These are phyloP conservation scores for Acanthamoeba culbertsoni DNA, from an alignment of 208 protist genomes.

Conservation along the genomic window DNA sequence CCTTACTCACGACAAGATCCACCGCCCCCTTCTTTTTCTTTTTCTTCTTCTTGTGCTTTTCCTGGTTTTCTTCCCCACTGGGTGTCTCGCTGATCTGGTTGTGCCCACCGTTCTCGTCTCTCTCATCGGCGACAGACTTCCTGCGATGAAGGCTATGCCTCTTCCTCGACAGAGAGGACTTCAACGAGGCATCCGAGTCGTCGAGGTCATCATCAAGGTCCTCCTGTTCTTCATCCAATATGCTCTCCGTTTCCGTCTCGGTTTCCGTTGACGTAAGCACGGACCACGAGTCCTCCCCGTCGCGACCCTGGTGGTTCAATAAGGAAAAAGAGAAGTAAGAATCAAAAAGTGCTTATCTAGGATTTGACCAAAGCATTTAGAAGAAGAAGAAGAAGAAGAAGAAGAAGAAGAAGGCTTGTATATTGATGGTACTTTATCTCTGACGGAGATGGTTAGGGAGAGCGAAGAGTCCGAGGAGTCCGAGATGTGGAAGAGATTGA, in stretches of 20 bases:
- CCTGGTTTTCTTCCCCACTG: background rate
- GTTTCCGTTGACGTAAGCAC: slow-evolving; percentile 7
- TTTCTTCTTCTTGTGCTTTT: background rate
- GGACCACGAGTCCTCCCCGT: slow-evolving; percentile 45
- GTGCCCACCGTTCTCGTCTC: background rate
- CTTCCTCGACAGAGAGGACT: background rate
- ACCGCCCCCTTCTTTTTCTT: background rate
- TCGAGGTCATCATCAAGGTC: background rate
- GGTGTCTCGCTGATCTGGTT: background rate
- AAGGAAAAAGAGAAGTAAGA: too few relatives aligned
- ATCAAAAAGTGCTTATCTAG: too few relatives aligned
- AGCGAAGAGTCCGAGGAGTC: slow-evolving; percentile 2
- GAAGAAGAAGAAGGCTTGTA: too few relatives aligned
- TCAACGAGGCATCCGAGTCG: background rate
- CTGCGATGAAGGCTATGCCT: background rate
- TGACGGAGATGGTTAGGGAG: background rate
- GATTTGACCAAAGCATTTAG: too few relatives aligned
- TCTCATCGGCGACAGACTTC: background rate
- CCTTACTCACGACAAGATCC: background rate
- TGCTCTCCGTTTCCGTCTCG: slow-evolving; percentile 52
- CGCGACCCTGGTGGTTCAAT: background rate
- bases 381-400: too few relatives aligned
- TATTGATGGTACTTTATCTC: too few relatives aligned
- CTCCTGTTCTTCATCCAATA: slow-evolving; percentile 4
- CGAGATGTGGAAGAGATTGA: slow-evolving; percentile 3